Evolutionary conservation across 495 filamentous ascomycete genomes (phyloP).

Genomic region (Oleoguttula mirabilis): DNA sequence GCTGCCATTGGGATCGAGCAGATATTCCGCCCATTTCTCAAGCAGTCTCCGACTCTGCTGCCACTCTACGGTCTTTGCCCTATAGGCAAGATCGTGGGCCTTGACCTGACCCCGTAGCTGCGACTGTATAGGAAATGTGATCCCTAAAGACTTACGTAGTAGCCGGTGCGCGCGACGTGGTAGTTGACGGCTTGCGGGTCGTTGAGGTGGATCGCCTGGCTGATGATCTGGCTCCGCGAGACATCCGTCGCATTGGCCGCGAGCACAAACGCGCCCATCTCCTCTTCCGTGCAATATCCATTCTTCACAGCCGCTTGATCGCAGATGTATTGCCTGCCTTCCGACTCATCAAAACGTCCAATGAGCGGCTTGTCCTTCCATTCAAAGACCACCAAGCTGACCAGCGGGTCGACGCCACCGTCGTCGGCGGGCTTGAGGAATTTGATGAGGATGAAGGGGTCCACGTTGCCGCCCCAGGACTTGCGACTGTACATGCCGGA

Average conservation of each 20-base stretch:
- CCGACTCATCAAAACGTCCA: slow-evolving; percentile 35
- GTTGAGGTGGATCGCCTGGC: slow-evolving; percentile 71
- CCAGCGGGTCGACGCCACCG: slow-evolving; percentile 52
- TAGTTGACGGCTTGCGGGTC: slow-evolving; percentile 64
- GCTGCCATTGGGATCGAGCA: too few species aligned
- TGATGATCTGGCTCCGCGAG: slow-evolving; percentile 59
- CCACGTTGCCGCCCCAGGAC: slow-evolving; percentile 75
- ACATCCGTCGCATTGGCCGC: slow-evolving; percentile 54
- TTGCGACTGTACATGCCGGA: slow-evolving; percentile 93
- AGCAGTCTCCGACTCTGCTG: too few species aligned
- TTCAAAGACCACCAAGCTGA: slow-evolving; percentile 86
- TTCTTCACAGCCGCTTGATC: slow-evolving; percentile 51
- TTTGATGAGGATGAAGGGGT: slow-evolving; percentile 78
- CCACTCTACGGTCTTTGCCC: too few species aligned
- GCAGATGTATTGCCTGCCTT: slow-evolving; percentile 53
- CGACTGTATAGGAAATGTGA: too few species aligned
- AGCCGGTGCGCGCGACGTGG: slow-evolving; percentile 73
- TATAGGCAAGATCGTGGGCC: too few species aligned
- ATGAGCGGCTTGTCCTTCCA: slow-evolving; percentile 75
- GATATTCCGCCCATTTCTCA: too few species aligned
- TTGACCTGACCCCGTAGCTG: too few species aligned
- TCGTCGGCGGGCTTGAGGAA: slow-evolving; percentile 48
- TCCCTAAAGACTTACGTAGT: too few species aligned
- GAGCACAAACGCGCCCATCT: slow-evolving; percentile 80
- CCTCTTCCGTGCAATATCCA: slow-evolving; percentile 54